A percentile compares a stretch with the other conserved stretches of the same genome.
Conservation (phyloP, 129 eudicot genomes). For the Chrysanthemum makinoi region DNA sequence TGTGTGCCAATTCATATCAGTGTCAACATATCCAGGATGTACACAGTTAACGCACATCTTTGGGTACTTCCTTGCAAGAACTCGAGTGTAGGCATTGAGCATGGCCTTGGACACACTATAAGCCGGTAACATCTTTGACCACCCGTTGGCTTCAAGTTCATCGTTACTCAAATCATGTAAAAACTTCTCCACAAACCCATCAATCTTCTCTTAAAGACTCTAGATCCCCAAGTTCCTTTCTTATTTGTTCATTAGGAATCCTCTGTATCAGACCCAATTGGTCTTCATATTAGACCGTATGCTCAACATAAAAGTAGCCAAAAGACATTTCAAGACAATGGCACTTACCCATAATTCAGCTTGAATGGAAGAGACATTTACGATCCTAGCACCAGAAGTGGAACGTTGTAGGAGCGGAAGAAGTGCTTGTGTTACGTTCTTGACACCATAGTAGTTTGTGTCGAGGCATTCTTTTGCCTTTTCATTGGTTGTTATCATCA, state of each 20-base stretch:
- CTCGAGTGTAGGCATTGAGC: constrained; percentile 75
- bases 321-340: neutral
- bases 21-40: constrained; percentile 79
- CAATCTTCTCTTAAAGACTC: constrained; percentile 60
- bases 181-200: constrained; percentile 58
- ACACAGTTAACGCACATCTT: constrained; percentile 73
- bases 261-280: constrained; percentile 37
- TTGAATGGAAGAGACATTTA: constrained; percentile 69
- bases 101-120: constrained; percentile 75
- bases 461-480: constrained; percentile 62
- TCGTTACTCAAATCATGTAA: constrained; percentile 50
- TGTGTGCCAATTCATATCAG: constrained; percentile 74
- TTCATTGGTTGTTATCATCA: constrained; percentile 54
- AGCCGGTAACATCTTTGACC: constrained; percentile 86
- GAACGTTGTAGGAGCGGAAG: constrained; percentile 73
- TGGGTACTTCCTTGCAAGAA: constrained; percentile 58
- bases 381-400: constrained; percentile 63
- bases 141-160: constrained; percentile 64
- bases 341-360: constrained; percentile 59
- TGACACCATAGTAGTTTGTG: constrained; percentile 79
- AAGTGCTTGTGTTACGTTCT: constrained; percentile 70
- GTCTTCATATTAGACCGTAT: neutral
- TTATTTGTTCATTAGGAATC: constrained; percentile 58
- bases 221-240: constrained; percentile 63
- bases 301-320: neutral